Percentiles rank a stretch among this genome's conserved stretches.
Evolutionary conservation across 176 grass and related monocot species (phyloP).

Genomic region (Melocanna baccifera): DNA sequence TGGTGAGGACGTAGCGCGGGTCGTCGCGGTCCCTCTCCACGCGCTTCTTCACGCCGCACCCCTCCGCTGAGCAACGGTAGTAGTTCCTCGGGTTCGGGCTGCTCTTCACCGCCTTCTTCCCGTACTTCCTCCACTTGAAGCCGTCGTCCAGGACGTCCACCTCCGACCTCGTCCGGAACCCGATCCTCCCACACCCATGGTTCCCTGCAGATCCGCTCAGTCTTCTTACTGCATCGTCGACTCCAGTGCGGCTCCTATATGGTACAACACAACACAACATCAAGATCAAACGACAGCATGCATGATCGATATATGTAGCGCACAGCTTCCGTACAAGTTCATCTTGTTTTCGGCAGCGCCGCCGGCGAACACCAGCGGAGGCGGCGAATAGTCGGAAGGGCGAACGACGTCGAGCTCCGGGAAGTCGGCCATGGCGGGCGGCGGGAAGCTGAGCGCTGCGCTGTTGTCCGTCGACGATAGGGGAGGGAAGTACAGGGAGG

Average conservation of each 20-base stretch:
- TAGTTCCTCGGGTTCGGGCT: constrained; percentile 98
- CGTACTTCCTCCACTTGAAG: constrained; percentile 98
- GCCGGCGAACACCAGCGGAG: background rate
- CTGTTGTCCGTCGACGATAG: background rate
- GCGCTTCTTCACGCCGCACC: constrained; percentile 85
- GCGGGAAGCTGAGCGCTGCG: background rate
- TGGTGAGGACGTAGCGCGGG: constrained; percentile 64
- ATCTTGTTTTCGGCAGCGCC: background rate
- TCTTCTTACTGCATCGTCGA: background rate
- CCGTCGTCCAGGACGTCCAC: constrained; percentile 88
- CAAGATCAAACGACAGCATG: background rate
- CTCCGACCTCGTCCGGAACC: constrained; percentile 83
- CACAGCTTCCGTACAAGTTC: background rate
- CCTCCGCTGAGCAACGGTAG: constrained; percentile 67
- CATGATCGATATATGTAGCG: background rate
- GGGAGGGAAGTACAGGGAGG: background rate
- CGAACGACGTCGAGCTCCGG: background rate
- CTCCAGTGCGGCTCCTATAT: background rate
- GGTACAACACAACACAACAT: background rate
- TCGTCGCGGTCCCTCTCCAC: constrained; percentile 82
- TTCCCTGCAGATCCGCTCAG: background rate
- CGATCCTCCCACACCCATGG: constrained; percentile 32
- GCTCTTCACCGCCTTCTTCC: constrained; percentile 92
- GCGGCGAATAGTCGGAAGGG: background rate
- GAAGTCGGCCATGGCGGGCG: background rate